phyloP scores from a whole-genome alignment of 345 rosid species.

The Cochlearia excelsa region DNA sequence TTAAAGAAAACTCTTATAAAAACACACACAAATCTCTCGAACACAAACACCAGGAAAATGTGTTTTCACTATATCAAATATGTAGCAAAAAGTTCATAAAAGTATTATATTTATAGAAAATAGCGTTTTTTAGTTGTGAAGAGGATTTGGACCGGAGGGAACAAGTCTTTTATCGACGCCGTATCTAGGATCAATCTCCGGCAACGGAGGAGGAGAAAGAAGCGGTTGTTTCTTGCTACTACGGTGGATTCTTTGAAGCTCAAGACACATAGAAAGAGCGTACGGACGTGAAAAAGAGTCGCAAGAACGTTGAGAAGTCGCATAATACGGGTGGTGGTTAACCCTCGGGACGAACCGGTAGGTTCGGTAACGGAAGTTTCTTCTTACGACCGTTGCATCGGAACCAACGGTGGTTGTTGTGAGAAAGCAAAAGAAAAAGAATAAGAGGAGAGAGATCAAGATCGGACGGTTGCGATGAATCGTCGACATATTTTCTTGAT shows the following conservation, averaged over 20 bases:
- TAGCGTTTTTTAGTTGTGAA: conserved; percentile 51
- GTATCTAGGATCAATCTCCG: conserved; percentile 74
- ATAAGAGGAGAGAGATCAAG: conserved; percentile 14
- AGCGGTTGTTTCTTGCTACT: conserved; percentile 21
- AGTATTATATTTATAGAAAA: too few relatives aligned
- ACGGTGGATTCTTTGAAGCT: conserved; percentile 36
- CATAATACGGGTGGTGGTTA: conserved; percentile 22
- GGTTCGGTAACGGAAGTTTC: conserved; percentile 18
- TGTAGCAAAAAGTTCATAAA: too few relatives aligned
- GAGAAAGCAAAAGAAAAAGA: conserved; percentile 18
- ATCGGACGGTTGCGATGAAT: conserved; percentile 21
- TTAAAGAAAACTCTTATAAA: too few relatives aligned
- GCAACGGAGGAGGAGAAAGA: conserved; percentile 24
- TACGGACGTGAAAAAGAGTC: conserved; percentile 34
- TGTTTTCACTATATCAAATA: too few relatives aligned
- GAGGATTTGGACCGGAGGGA: conserved; percentile 89
- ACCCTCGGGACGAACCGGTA: conserved; percentile 11
- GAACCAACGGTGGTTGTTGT: background rate
- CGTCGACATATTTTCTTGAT: conserved; percentile 17
- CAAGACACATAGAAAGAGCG: conserved; percentile 36
- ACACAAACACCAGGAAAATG: too few relatives aligned
- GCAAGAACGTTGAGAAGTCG: conserved; percentile 28
- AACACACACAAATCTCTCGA: too few relatives aligned
- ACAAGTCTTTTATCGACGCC: conserved; percentile 81
- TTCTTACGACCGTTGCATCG: background rate